Evolutionary conservation across 2,329 filamentous ascomycete genomes (phyloP), one percentile per base, ranked within the genome.

Genomic region (Arthrobotrys iridis): DNA sequence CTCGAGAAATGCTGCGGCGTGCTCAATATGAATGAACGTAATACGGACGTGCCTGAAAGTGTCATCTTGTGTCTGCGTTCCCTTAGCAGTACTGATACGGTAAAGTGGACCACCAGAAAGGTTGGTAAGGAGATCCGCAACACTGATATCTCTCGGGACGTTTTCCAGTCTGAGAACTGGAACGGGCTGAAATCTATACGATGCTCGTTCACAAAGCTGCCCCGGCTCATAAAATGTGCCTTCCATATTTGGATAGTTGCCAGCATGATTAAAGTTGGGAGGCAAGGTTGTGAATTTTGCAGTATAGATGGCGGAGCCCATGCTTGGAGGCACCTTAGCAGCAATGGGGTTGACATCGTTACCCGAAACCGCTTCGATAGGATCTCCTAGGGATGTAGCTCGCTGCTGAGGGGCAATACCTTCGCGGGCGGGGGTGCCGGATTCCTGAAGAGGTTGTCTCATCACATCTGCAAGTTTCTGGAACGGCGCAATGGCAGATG

Each of bases 81-180:
- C 30, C 40, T 63, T 50, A 3, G 46, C 3, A 3, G 30, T 10
- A 28, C 22, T 55, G 41, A 75, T 46, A 11, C 63, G 63, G 15
- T 75, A 75, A 30, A 75, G 57, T 18, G 71, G 71, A 4, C 71
- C 71, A 41, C 71, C 71, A 10, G 63, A 20, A n/a, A 75, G 18
- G 22, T 45, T 55, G 0, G 28, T 20, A 2, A 68, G 8, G 4
- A 75, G n/a, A 26, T 63, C 58, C 18, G 45, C 57, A 3, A 63
- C 1, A 13, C 24, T 63, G 3, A 75, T 43, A 10, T 45, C 22
- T 13, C 57, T 58, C 1, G 71, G 71, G 33, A 75, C 52, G 13
- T 68, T 46, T 11, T 20, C 11, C 2, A 75, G 20, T 15, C 33
- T 28, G 22, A 75, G 33, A 26, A 75, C 26, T 0, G 71, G 71